Conservation (phyloP, 306 rosid genomes). For the Cicer bijugum region DNA sequence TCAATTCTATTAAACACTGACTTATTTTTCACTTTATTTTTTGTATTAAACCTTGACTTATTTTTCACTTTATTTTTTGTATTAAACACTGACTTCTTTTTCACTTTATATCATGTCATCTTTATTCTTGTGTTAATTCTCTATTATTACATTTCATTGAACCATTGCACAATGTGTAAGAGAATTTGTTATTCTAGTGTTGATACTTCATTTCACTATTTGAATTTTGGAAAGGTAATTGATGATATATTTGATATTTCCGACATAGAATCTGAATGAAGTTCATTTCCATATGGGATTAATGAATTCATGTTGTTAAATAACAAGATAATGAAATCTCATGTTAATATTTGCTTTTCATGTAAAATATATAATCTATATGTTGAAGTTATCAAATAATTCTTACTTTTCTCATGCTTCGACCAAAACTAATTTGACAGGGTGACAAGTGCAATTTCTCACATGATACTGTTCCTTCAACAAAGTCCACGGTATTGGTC, state of each 20-base stretch:
- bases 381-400: conserved; percentile 19
- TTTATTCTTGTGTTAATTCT: conserved; percentile 8
- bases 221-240: conserved; percentile 8
- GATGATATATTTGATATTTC: neutral
- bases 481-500: conserved; percentile 70
- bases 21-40: conserved; percentile 26
- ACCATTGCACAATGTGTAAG: neutral
- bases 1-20: conserved; percentile 16
- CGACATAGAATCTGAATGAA: neutral
- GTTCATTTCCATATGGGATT: neutral
- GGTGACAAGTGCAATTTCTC: conserved; percentile 88
- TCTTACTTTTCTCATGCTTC: conserved; percentile 29
- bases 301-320: neutral
- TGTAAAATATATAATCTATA: neutral
- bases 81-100: neutral
- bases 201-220: conserved; percentile 30
- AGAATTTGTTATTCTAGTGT: conserved; percentile 14
- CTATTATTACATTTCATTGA: conserved; percentile 13
- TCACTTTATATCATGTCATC: conserved; percentile 13
- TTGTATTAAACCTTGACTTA: neutral
- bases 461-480: conserved; percentile 71
- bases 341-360: neutral
- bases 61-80: too few relatives aligned
- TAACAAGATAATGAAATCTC: neutral
- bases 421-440: conserved; percentile 54